A percentile compares a stretch with the other conserved stretches of the same genome.
These are phyloP conservation scores for Seiridium cupressi DNA, from an alignment of 2,329 filamentous ascomycete genomes.

Conservation along the genomic window DNA sequence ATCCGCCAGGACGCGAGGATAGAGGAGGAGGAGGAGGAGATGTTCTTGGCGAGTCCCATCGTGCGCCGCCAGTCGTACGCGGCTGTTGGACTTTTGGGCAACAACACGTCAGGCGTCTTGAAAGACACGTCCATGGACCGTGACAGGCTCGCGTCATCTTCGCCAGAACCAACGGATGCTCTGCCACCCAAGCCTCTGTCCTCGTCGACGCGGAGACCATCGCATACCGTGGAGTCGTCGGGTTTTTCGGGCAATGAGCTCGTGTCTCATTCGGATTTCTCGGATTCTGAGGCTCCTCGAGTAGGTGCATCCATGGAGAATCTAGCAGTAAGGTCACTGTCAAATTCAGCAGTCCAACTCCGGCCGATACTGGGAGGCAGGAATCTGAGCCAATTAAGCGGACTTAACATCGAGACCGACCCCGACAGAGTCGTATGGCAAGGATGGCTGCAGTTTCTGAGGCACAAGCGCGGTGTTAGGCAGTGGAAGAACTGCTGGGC, in stretches of 20 bases:
- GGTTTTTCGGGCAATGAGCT: conserved; percentile 63
- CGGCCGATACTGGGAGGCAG: conserved; percentile 39
- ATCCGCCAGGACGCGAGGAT: conserved; percentile 80
- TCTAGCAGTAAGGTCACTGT: conserved; percentile 38
- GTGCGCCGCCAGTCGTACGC: conserved; percentile 46
- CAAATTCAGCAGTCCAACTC: conserved; percentile 26
- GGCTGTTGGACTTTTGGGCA: conserved; percentile 21
- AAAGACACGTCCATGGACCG: conserved; percentile 24
- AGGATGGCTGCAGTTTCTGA: conserved; percentile 82
- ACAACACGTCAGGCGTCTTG: conserved; percentile 17
- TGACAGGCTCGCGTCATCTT: conserved; percentile 54
- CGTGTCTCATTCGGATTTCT: conserved; percentile 84
- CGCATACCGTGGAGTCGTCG: conserved; percentile 64
- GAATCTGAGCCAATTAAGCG: conserved; percentile 64
- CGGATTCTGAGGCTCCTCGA: conserved; percentile 60
- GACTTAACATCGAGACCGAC: conserved; percentile 57
- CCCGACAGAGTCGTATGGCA: conserved; percentile 92
- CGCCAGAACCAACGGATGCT: conserved; percentile 55
- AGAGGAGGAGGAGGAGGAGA: conserved; percentile 84
- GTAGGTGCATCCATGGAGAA: conserved; percentile 52
- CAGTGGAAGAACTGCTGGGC: conserved; percentile 97
- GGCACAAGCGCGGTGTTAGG: conserved; percentile 76
- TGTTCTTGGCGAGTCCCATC: conserved; percentile 68
- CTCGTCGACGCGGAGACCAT: conserved; percentile 47
- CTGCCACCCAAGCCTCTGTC: conserved; percentile 31